phyloP scores from a whole-genome alignment of 192 early-diverging fungal genomes.

The Dispira simplex region DNA sequence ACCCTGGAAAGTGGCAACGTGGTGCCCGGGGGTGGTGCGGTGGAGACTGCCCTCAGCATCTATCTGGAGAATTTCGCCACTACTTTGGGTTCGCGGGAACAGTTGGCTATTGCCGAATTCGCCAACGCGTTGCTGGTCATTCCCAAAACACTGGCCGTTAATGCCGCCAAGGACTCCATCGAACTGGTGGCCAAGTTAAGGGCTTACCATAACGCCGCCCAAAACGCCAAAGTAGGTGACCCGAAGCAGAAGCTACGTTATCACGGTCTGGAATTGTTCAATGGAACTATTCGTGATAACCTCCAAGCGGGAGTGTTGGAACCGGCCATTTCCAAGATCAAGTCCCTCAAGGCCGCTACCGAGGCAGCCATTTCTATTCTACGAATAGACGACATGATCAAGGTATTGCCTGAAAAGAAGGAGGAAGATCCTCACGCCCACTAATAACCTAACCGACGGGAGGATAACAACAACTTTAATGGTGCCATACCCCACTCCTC shows the following conservation, averaged over 20 bases:
- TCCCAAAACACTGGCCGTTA: slow-evolving; percentile 95
- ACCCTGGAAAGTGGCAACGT: slow-evolving; percentile 90
- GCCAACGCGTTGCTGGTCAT: slow-evolving; percentile 89
- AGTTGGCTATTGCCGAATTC: slow-evolving; percentile 95
- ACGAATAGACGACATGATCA: slow-evolving; percentile 89
- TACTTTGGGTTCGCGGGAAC: slow-evolving; percentile 89
- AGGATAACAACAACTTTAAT: too few relatives aligned
- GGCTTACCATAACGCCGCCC: slow-evolving; percentile 88
- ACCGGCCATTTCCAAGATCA: slow-evolving; percentile 96
- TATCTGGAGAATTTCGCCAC: slow-evolving; percentile 99
- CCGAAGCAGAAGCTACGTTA: slow-evolving; percentile 64
- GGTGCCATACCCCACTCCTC: too few relatives aligned
- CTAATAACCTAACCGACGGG: background rate
- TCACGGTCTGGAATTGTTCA: slow-evolving; percentile 86
- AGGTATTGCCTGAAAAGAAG: slow-evolving; percentile 34
- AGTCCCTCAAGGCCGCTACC: slow-evolving; percentile 92
- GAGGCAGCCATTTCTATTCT: slow-evolving; percentile 97
- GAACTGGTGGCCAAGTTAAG: slow-evolving; percentile 93
- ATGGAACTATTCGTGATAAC: slow-evolving; percentile 88
- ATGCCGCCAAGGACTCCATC: slow-evolving; percentile 97
- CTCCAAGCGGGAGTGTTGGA: slow-evolving; percentile 88
- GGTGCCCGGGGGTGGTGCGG: slow-evolving; percentile 95
- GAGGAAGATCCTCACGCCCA: slow-evolving; percentile 29
- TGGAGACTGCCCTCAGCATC: slow-evolving; percentile 88
- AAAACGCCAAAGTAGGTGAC: slow-evolving; percentile 51